Percentiles rank a stretch among this genome's conserved stretches.
Conservation (phyloP, 164 flowering plant genomes). For the Stephania japonica region DNA sequence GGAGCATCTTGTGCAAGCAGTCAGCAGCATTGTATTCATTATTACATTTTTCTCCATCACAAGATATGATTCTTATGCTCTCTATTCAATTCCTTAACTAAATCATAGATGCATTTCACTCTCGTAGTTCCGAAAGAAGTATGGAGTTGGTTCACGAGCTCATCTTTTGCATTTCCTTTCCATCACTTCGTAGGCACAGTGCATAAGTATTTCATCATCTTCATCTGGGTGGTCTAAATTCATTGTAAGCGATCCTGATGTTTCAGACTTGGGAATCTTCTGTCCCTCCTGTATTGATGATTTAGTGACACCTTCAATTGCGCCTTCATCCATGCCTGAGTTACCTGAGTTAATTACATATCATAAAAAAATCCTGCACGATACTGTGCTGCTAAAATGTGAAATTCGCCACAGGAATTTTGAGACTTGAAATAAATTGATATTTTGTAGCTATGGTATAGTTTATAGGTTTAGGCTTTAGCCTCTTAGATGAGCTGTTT, state of each 20-base stretch:
- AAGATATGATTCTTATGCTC: conserved; percentile 45
- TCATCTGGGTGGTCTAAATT: conserved; percentile 35
- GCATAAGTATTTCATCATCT: conserved; percentile 41
- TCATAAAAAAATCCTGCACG: too few relatives aligned
- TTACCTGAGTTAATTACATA: not conserved
- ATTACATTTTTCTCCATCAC: conserved; percentile 22
- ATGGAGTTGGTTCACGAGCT: conserved; percentile 36
- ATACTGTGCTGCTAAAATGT: too few relatives aligned
- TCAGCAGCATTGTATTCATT: conserved; percentile 31
- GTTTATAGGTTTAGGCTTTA: not conserved
- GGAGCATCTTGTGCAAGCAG: conserved; percentile 46
- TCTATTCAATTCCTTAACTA: conserved; percentile 50
- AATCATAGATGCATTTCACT: conserved; percentile 47
- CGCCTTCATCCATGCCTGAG: conserved; percentile 24
- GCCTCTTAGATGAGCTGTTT: not conserved
- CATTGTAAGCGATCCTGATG: conserved; percentile 40
- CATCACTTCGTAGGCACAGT: conserved; percentile 68
- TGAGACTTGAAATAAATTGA: too few relatives aligned
- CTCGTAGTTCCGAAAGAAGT: conserved; percentile 19
- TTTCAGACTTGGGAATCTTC: conserved; percentile 12
- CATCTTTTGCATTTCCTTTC: conserved; percentile 64
- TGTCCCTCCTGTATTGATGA: too few relatives aligned
- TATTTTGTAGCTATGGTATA: too few relatives aligned
- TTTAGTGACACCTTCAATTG: conserved; percentile 10
- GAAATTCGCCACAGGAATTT: too few relatives aligned